phyloP scores from a whole-genome alignment of 352 stramenopile genomes.

The Pythium myriotylum region DNA sequence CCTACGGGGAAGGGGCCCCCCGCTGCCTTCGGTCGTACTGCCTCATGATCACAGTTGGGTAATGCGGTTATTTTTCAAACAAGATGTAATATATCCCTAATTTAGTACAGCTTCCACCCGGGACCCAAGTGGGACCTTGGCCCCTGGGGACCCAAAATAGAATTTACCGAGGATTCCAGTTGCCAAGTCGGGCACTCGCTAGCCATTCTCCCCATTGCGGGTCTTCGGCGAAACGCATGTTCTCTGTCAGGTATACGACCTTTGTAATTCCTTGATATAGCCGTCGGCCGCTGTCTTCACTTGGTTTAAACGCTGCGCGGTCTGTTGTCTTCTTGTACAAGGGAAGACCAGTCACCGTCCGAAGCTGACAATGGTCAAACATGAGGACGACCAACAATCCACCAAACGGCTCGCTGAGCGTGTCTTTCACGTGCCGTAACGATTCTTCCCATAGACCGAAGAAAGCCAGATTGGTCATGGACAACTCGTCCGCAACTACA shows the following conservation, averaged over 20 bases:
- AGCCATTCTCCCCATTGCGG: conserved; percentile 27
- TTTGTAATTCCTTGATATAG: conserved; percentile 26
- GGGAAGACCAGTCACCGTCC: background rate
- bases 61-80: too few species aligned
- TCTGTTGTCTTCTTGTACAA: conserved; percentile 12
- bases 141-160: too few species aligned
- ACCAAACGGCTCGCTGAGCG: conserved; percentile 2
- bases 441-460: conserved; percentile 36
- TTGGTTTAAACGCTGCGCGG: background rate
- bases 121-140: too few species aligned
- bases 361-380: conserved; percentile 16
- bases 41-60: too few species aligned
- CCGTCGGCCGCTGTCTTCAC: background rate
- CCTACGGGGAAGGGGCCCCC: too few species aligned
- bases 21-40: too few species aligned
- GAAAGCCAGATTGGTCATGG: conserved; percentile 27
- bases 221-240: conserved; percentile 29
- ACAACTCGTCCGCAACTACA: conserved; percentile 32
- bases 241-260: conserved; percentile 26
- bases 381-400: conserved; percentile 9
- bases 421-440: conserved; percentile 22
- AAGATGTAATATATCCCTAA: too few species aligned
- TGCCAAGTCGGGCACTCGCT: conserved; percentile 5
- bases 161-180: conserved; percentile 10
- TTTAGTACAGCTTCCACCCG: too few species aligned